phyloP scores from a whole-genome alignment of 148 eudicot species.

The Silene latifolia region DNA sequence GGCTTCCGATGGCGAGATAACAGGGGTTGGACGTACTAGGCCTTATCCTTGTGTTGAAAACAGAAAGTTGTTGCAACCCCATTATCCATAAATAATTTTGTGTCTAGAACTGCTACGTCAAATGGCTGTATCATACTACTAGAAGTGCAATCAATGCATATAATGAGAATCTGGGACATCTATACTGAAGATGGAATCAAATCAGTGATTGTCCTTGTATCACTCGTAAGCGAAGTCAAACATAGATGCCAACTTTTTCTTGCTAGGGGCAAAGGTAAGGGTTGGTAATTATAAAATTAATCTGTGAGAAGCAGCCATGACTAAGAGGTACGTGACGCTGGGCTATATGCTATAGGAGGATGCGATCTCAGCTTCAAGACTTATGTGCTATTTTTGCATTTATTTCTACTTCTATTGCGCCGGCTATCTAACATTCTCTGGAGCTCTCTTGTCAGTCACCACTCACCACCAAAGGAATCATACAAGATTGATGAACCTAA shows the following conservation, averaged over 20 bases:
- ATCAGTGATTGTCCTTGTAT: not conserved
- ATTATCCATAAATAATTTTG: not conserved
- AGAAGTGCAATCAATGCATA: not conserved
- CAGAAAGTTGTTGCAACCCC: no score
- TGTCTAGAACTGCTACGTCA: not conserved
- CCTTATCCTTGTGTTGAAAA: not conserved
- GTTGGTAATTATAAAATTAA: not conserved
- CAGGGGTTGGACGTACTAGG: not conserved
- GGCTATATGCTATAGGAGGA: not conserved
- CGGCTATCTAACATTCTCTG: no score
- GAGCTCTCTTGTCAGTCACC: not conserved
- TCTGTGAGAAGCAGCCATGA: not conserved
- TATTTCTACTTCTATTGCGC: no score
- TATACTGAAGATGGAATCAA: not conserved
- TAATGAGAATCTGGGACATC: slow-evolving; percentile 1
- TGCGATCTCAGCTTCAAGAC: slow-evolving; percentile 1
- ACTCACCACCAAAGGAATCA: not conserved
- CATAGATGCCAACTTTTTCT: not conserved
- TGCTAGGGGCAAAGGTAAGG: not conserved
- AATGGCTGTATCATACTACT: not conserved
- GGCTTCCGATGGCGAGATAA: no score
- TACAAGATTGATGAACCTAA: not conserved
- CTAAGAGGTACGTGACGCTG: not conserved
- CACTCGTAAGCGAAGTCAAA: not conserved
- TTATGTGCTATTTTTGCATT: no score